Conservation (phyloP, 73 alveolate species). For the Symbiodinium natans region DNA sequence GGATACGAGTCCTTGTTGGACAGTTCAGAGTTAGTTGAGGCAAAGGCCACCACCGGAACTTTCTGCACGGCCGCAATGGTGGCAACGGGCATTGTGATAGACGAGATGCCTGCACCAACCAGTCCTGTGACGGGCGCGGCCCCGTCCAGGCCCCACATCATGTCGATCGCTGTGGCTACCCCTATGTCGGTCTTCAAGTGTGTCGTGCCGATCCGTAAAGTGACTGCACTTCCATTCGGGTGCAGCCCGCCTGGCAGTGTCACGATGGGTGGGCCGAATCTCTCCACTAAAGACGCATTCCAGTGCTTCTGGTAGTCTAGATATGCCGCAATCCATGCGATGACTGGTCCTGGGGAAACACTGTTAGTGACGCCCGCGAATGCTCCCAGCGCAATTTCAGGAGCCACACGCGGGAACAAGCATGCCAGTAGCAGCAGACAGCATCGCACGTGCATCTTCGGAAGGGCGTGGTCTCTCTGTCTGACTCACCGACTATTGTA, state of each 20-base stretch:
- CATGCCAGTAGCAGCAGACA: background rate
- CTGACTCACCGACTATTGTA: too few species aligned
- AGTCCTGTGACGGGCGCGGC: background rate
- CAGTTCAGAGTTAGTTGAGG: background rate
- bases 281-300: background rate
- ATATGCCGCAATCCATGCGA: background rate
- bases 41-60: background rate
- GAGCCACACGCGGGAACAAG: background rate
- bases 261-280: slow-evolving; percentile 46
- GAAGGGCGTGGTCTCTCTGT: too few species aligned
- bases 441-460: too few species aligned
- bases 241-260: slow-evolving; percentile 41
- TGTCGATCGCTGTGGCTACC: slow-evolving; percentile 24
- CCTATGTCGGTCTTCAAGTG: background rate
- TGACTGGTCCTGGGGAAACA: background rate
- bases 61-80: background rate
- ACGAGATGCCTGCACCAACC: background rate
- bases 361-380: background rate
- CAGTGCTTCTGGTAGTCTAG: slow-evolving; percentile 41
- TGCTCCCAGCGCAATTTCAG: slow-evolving; percentile 35
- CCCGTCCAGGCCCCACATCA: slow-evolving; percentile 4
- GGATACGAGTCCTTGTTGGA: slow-evolving; percentile 6
- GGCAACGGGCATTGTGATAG: background rate
- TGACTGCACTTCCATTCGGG: slow-evolving; percentile 14
- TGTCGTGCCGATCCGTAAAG: background rate